Conservation (phyloP, 192 early-diverging fungal species). For the Hyaloraphidium curvatum region DNA sequence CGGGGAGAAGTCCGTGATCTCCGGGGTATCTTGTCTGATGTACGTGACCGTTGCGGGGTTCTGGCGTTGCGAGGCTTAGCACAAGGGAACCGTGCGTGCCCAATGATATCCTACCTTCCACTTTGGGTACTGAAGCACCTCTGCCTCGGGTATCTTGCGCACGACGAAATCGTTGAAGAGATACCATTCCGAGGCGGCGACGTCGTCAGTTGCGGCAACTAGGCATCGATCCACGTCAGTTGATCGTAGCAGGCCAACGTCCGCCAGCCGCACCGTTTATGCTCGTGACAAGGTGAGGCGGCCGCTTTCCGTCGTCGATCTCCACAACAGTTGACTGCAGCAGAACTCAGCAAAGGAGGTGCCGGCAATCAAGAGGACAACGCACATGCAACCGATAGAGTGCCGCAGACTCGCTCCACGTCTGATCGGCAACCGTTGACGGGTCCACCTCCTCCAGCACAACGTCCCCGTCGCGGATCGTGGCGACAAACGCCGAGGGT, state of each 20-base stretch:
- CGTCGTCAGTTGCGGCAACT: not conserved
- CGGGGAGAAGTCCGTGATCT: constrained; percentile 23
- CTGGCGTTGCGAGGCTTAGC: constrained; percentile 16
- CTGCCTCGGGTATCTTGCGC: constrained; percentile 41
- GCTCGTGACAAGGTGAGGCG: constrained; percentile 49
- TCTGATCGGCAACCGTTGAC: not conserved
- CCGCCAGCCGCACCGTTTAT: constrained; percentile 41
- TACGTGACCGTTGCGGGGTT: constrained; percentile 50
- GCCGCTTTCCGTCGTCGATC: constrained; percentile 29
- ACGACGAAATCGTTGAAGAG: constrained; percentile 95
- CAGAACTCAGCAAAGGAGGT: not conserved
- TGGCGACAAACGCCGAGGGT: constrained; percentile 1
- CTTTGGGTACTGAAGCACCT: constrained; percentile 36
- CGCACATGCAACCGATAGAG: not conserved
- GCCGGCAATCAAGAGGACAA: no score
- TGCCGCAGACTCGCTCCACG: not conserved
- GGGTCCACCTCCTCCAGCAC: no score
- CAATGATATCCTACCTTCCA: constrained; percentile 26
- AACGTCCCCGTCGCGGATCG: not conserved
- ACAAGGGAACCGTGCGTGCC: constrained; percentile 13
- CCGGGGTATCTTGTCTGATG: constrained; percentile 28
- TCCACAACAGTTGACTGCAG: constrained; percentile 29
- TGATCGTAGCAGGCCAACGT: no score
- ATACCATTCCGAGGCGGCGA: constrained; percentile 40
- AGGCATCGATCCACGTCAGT: no score